phyloP scores from a whole-genome alignment of 306 rosid species.

The Malus domestica region DNA sequence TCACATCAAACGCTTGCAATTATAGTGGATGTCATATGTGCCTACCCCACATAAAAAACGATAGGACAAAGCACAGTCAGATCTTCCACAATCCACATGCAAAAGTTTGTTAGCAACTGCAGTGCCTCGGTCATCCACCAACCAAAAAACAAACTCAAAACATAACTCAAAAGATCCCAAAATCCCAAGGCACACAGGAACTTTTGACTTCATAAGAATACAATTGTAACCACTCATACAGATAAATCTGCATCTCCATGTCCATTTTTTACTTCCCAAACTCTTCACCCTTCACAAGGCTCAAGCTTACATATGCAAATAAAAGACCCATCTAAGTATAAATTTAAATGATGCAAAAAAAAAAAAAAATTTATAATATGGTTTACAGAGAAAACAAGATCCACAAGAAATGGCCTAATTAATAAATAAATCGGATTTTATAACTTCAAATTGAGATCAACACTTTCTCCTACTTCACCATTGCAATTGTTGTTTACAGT shows the following conservation, averaged over 20 bases:
- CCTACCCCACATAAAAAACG: conserved; percentile 23
- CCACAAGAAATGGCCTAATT: background rate
- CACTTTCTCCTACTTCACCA: conserved; percentile 35
- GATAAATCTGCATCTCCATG: background rate
- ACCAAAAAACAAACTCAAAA: conserved; percentile 6
- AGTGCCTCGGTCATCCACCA: conserved; percentile 20
- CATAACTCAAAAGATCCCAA: conserved; percentile 1
- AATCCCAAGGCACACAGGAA: background rate
- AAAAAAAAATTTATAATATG: background rate
- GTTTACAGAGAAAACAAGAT: conserved; percentile 23
- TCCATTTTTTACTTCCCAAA: background rate
- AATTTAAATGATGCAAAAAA: background rate
- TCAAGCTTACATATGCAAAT: conserved; percentile 35
- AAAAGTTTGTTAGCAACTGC: conserved; percentile 28
- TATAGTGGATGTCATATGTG: conserved; percentile 15
- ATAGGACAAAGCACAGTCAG: conserved; percentile 26
- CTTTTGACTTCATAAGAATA: background rate
- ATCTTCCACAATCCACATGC: conserved; percentile 36
- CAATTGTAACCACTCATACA: background rate
- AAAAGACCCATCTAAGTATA: conserved; percentile 20
- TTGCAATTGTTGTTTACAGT: conserved; percentile 18
- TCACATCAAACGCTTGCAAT: conserved; percentile 1
- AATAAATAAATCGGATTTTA: conserved; percentile 11
- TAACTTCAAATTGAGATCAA: conserved; percentile 74
- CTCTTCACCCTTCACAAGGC: conserved; percentile 35